Conservation (phyloP, 2,329 filamentous ascomycete genomes). For the Diaporthe australafricana region DNA sequence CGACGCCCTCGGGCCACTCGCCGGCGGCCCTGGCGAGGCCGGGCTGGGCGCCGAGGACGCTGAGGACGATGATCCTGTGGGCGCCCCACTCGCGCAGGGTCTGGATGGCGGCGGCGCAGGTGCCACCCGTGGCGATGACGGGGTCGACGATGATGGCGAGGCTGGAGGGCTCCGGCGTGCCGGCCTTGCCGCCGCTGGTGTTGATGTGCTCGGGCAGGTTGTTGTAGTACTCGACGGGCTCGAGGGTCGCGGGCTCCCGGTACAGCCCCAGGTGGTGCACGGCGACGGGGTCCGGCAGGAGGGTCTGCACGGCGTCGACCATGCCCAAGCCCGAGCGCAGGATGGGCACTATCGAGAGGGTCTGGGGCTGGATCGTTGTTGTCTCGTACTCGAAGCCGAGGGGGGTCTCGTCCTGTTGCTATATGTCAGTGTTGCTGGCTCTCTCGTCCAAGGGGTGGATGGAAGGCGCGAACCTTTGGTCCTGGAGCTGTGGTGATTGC, state of each 20-base stretch:
- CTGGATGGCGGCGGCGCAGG: conserved; percentile 89
- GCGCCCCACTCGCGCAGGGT: conserved; percentile 92
- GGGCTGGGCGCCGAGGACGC: conserved; percentile 77
- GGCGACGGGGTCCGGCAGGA: conserved; percentile 83
- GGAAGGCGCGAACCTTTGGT: conserved; percentile 67
- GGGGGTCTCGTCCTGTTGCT: conserved; percentile 76
- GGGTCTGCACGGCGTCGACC: conserved; percentile 85
- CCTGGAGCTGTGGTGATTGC: conserved; percentile 68
- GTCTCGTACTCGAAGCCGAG: conserved; percentile 82
- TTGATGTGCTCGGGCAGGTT: conserved; percentile 83
- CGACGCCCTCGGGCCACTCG: conserved; percentile 81
- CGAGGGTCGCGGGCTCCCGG: conserved; percentile 86
- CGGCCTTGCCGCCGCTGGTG: conserved; percentile 49
- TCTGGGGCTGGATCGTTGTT: conserved; percentile 70
- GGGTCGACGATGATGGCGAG: conserved; percentile 91
- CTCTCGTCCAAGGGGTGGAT: conserved; percentile 8
- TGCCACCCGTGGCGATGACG: conserved; percentile 93
- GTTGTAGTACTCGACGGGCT: conserved; percentile 98
- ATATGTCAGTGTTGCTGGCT: conserved; percentile 11
- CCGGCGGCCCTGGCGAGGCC: conserved; percentile 79
- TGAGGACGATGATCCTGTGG: conserved; percentile 80
- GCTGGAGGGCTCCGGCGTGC: conserved; percentile 52
- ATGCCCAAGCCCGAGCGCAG: conserved; percentile 92
- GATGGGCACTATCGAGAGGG: conserved; percentile 88
- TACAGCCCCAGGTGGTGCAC: conserved; percentile 96